Base-by-base conservation (phyloP, 306 rosid genomes). In the Alnus rubra region DNA sequence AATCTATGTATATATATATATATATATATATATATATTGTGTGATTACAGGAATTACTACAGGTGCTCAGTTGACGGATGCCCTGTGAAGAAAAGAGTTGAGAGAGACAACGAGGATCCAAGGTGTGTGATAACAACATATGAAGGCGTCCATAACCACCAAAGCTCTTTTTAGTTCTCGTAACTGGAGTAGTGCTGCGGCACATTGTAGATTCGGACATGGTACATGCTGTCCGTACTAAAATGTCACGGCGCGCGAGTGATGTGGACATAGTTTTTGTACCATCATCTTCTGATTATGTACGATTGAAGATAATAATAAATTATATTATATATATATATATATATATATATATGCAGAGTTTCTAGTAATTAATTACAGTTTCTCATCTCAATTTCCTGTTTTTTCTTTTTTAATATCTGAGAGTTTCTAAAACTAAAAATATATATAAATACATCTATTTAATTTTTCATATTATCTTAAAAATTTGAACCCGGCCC, bases 21-120 rank as follows among this genome's bases (percentile, higher is more conserved):
- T 79, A 33, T 12, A 23, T 23, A 23, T 23, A 23, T 23, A 53
- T 74, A 54, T 48, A n/a, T 79, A 33, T 12, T 37, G 44, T 75
- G 19, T 73, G 65, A 65, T 74, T 79, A 80, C 92, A 95, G 99
- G 90, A 91, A 95, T 82, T 92, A 95, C 76, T 95, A 92, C 76
- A 88, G 84, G 85, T 95, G 98, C 78, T 91, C 96, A 4, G 83
- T 84, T 47, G 98, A 93, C 5, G 94, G 98, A 71, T 95, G 99
- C 77, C 84, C 84, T 0, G 99, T 95, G 74, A 95, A 95, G 81
- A 95, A 95, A 82, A 93, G 97, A 87, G 97, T 95, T 14, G 99
- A 95, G 79, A 91, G 94, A 82, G 99, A 95, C n/a, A 73, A 56
- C n/a, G 90, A 91, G 42, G 99, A 93, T 73, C 88, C 89, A 3